Conservation (phyloP, 352 stramenopile species). For the Pythium dissotocum region DNA sequence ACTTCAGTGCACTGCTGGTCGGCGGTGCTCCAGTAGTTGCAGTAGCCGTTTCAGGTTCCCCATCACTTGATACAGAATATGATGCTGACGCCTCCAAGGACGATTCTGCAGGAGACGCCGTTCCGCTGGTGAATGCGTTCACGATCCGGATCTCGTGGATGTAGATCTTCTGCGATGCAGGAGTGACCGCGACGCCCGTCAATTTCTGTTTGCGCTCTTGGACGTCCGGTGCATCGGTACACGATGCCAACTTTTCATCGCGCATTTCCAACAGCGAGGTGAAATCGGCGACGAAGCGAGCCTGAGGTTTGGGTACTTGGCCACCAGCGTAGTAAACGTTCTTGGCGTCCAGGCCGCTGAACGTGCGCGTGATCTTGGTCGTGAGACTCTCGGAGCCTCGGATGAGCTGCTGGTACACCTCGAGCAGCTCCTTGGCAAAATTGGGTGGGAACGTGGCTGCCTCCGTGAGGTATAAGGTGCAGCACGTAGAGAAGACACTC, state of each 20-base stretch:
- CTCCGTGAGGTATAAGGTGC: conserved; percentile 77
- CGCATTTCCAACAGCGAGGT: conserved; percentile 74
- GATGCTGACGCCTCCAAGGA: not conserved
- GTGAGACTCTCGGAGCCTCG: conserved; percentile 74
- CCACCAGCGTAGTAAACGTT: conserved; percentile 67
- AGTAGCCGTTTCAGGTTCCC: not conserved
- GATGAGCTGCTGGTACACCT: conserved; percentile 79
- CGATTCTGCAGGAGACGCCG: not conserved
- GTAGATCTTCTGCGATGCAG: conserved; percentile 68
- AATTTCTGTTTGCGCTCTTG: conserved; percentile 78
- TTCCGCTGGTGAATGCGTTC: conserved; percentile 14
- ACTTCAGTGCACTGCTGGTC: conserved; percentile 11
- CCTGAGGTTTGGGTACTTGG: conserved; percentile 68
- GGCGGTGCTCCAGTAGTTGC: not conserved
- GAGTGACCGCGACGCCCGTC: conserved; percentile 74
- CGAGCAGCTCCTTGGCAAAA: conserved; percentile 70
- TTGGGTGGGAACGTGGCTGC: conserved; percentile 64
- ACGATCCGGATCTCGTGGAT: conserved; percentile 77
- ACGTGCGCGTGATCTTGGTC: conserved; percentile 73
- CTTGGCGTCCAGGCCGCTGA: conserved; percentile 68
- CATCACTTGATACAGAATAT: not conserved
- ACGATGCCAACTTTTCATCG: conserved; percentile 57
- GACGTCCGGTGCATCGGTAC: conserved; percentile 41
- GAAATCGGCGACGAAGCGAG: conserved; percentile 81
- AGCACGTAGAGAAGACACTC: conserved; percentile 88